These are phyloP conservation scores for Pyrus hybrid DNA, from an alignment of 331 rosid genomes.

Conservation along the genomic window DNA sequence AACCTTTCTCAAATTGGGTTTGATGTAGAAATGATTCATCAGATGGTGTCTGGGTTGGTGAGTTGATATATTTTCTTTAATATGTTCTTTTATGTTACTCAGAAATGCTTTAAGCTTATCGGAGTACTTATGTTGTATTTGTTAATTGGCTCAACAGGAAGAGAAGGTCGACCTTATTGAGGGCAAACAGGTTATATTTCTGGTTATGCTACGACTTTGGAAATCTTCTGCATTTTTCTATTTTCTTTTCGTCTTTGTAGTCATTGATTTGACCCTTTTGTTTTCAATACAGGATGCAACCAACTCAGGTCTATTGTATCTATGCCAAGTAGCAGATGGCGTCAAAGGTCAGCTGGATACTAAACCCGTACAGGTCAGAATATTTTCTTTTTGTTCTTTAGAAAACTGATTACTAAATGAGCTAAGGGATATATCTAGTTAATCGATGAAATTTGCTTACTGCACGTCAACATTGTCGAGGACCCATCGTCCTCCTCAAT, in stretches of 20 bases:
- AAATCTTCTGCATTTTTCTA: not conserved
- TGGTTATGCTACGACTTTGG: conserved; percentile 1
- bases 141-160: conserved; percentile 38
- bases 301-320: conserved; percentile 62
- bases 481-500: not conserved
- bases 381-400: not conserved
- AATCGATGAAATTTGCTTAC: not conserved
- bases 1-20: conserved; percentile 65
- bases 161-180: conserved; percentile 57
- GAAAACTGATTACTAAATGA: not conserved
- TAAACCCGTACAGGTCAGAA: conserved; percentile 39
- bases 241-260: not conserved
- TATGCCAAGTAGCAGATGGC: conserved; percentile 51
- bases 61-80: conserved; percentile 1
- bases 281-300: conserved; percentile 42
- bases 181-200: conserved; percentile 61
- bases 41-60: conserved; percentile 68
- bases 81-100: not conserved
- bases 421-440: not conserved
- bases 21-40: conserved; percentile 56
- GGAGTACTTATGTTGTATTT: conserved; percentile 10
- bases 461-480: not conserved
- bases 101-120: not conserved
- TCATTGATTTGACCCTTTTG: not conserved
- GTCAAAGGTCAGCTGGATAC: conserved; percentile 31